Percentiles rank a stretch among this genome's conserved stretches.
phyloP scores from a whole-genome alignment of 2,329 filamentous ascomycete species.

The Corynespora cassiicola region DNA sequence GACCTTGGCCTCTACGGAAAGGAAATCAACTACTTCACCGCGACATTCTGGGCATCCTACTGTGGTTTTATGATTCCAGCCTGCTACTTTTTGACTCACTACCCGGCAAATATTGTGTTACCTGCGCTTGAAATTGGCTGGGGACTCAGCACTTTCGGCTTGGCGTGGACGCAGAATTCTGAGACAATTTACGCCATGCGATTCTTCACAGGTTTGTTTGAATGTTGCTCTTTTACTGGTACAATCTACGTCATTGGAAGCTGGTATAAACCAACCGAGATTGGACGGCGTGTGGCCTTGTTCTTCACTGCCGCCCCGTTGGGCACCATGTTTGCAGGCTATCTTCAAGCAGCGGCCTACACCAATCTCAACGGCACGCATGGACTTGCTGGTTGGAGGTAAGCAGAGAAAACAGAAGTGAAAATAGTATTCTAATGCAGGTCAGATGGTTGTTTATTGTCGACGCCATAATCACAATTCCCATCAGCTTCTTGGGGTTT shows the following conservation, averaged over 20 bases:
- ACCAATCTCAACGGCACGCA: conserved; percentile 25
- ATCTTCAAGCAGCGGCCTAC: conserved; percentile 31
- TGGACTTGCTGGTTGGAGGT: conserved; percentile 22
- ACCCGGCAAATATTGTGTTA: conserved; percentile 26
- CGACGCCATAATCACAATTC: conserved; percentile 44
- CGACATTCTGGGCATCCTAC: conserved; percentile 45
- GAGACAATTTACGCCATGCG: conserved; percentile 34
- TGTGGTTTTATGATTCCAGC: conserved; percentile 51
- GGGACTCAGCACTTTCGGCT: conserved; percentile 31
- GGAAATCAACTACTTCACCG: conserved; percentile 19
- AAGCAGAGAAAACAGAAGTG: too few species aligned
- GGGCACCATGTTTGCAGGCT: conserved; percentile 33
- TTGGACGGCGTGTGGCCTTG: conserved; percentile 24
- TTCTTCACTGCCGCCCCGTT: conserved; percentile 27
- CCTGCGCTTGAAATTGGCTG: conserved; percentile 27
- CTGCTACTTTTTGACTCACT: conserved; percentile 45
- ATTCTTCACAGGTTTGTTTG: conserved; percentile 43
- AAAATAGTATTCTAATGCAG: neutral
- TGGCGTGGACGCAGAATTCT: conserved; percentile 20
- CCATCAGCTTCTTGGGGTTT: conserved; percentile 49
- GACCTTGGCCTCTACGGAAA: conserved; percentile 16
- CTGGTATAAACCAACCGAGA: conserved; percentile 46
- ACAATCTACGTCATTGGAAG: conserved; percentile 47
- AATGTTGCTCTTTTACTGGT: conserved; percentile 42
- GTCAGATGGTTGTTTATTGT: conserved; percentile 27